phyloP scores from a whole-genome alignment of 2,329 filamentous ascomycete genomes.

The Metarhizium anisopliae region DNA sequence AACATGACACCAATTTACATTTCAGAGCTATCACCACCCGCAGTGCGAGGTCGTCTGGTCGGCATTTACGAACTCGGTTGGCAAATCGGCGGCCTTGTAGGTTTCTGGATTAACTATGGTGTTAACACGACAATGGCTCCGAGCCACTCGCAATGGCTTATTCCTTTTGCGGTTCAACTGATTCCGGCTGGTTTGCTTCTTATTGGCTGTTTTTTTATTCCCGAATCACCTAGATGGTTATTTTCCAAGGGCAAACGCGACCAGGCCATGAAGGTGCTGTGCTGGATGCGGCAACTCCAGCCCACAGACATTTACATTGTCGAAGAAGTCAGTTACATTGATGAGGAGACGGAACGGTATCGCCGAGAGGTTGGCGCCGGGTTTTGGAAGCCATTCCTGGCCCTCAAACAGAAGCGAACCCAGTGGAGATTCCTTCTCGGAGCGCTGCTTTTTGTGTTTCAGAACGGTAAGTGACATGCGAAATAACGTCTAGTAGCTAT shows the following conservation, averaged over 20 bases:
- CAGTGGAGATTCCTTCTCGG: slow-evolving; percentile 67
- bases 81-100: slow-evolving; percentile 12
- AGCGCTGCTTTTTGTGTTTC: slow-evolving; percentile 66
- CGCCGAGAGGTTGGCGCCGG: slow-evolving; percentile 54
- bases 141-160: slow-evolving; percentile 48
- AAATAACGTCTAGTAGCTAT: not conserved
- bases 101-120: slow-evolving; percentile 41
- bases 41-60: slow-evolving; percentile 12
- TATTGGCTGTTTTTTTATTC: slow-evolving; percentile 48
- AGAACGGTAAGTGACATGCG: slow-evolving; percentile 47
- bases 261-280: slow-evolving; percentile 47
- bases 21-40: slow-evolving; percentile 12
- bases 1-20: slow-evolving; percentile 15
- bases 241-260: slow-evolving; percentile 53
- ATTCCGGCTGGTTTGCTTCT: slow-evolving; percentile 57
- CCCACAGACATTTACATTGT: slow-evolving; percentile 55
- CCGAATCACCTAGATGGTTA: slow-evolving; percentile 62
- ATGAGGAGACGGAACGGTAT: slow-evolving; percentile 59
- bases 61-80: slow-evolving; percentile 14
- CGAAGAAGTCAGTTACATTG: slow-evolving; percentile 64
- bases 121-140: slow-evolving; percentile 41
- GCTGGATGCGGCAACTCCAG: slow-evolving; percentile 55
- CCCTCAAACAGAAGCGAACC: slow-evolving; percentile 46
- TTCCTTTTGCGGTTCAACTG: slow-evolving; percentile 58
- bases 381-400: slow-evolving; percentile 65